These are phyloP conservation scores for Schwanniomyces polymorphus DNA, from an alignment of 805 yeast species.

Conservation along the genomic window DNA sequence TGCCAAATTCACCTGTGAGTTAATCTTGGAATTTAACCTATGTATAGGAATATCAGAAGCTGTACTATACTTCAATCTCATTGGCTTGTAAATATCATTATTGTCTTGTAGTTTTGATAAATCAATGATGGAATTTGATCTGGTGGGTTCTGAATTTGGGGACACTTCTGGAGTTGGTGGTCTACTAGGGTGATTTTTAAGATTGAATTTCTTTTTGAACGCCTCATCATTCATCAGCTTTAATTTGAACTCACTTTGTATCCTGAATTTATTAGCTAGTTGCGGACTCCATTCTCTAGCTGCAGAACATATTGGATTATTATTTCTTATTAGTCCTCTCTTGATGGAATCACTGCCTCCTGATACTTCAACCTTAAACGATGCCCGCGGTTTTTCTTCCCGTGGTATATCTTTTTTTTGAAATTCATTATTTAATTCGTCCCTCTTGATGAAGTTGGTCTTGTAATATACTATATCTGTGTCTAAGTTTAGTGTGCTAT, in stretches of 20 bases:
- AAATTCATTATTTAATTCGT: conserved; percentile 24
- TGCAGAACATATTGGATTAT: conserved; percentile 36
- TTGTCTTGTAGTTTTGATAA: conserved; percentile 32
- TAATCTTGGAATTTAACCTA: conserved; percentile 37
- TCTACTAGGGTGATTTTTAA: conserved; percentile 29
- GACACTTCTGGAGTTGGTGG: conserved; percentile 44
- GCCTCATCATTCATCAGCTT: conserved; percentile 39
- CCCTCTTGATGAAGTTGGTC: conserved; percentile 40
- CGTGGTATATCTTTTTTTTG: conserved; percentile 6
- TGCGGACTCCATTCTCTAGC: conserved; percentile 42
- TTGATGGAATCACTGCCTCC: not conserved
- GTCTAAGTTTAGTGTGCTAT: conserved; percentile 35
- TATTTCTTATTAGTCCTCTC: conserved; percentile 9
- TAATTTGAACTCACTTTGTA: conserved; percentile 33
- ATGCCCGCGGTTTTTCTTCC: conserved; percentile 29
- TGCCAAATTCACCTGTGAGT: conserved; percentile 37
- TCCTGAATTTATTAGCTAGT: conserved; percentile 20
- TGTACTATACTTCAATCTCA: conserved; percentile 37
- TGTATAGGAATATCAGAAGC: conserved; percentile 40
- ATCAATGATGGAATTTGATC: conserved; percentile 41
- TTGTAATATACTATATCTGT: conserved; percentile 44
- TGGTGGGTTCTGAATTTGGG: conserved; percentile 41
- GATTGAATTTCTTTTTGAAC: conserved; percentile 30
- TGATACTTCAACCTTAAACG: conserved; percentile 27
- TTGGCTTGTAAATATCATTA: conserved; percentile 38